Evolutionary conservation across 331 rosid species (phyloP).

Genomic region (Quercus tomentella): DNA sequence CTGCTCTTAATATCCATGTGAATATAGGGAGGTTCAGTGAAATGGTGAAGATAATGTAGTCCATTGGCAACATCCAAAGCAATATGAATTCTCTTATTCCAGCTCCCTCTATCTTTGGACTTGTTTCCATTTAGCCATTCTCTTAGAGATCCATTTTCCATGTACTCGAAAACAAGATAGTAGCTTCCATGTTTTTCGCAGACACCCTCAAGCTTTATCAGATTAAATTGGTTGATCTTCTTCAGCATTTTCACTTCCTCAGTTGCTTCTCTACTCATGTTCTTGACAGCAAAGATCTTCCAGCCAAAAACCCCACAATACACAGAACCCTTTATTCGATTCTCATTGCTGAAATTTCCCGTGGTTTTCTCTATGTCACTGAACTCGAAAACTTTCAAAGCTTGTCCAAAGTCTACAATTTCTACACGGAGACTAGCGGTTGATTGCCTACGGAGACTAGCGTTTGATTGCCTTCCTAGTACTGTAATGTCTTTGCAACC

Average conservation of each 20-base stretch:
- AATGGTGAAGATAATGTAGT: conserved; percentile 77
- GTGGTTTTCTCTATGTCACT: conserved; percentile 45
- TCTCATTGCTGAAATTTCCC: conserved; percentile 38
- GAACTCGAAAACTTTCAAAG: conserved; percentile 30
- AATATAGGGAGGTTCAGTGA: conserved; percentile 58
- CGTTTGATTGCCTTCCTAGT: conserved; percentile 9
- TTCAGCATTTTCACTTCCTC: conserved; percentile 51
- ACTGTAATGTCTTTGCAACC: neutral
- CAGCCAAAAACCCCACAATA: conserved; percentile 34
- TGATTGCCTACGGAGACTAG: conserved; percentile 24
- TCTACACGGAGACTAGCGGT: conserved; percentile 35
- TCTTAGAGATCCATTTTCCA: conserved; percentile 64
- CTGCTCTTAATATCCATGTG: conserved; percentile 49
- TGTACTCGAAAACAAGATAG: conserved; percentile 56
- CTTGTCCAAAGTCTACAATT: conserved; percentile 44
- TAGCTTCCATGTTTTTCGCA: conserved; percentile 30
- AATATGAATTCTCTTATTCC: conserved; percentile 57
- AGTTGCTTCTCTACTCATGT: conserved; percentile 25
- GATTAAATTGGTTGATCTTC: conserved; percentile 60
- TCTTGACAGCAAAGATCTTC: conserved; percentile 40
- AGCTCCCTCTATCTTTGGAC: conserved; percentile 29
- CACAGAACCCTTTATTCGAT: conserved; percentile 37
- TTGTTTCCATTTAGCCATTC: conserved; percentile 49
- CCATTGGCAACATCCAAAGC: conserved; percentile 77
- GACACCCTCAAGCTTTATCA: conserved; percentile 58